These are phyloP conservation scores for Aspergillus ustus DNA, from an alignment of 2,329 filamentous ascomycete genomes.

Conservation along the genomic window DNA sequence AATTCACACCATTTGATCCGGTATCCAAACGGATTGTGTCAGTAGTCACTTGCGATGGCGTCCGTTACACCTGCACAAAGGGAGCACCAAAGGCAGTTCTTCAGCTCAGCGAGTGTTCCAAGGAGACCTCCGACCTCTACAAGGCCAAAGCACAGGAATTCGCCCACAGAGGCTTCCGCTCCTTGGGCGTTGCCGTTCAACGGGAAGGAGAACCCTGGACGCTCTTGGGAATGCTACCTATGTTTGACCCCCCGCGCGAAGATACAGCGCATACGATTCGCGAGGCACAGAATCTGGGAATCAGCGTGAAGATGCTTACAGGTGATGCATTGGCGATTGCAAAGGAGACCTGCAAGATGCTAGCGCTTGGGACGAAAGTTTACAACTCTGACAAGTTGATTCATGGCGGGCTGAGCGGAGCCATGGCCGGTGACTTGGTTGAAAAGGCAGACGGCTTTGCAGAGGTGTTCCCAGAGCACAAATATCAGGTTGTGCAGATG, in stretches of 20 bases:
- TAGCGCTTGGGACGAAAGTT: conserved; percentile 77
- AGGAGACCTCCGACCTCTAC: conserved; percentile 68
- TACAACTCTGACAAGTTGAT: conserved; percentile 81
- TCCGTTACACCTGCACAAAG: conserved; percentile 75
- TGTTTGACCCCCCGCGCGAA: conserved; percentile 80
- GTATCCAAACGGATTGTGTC: conserved; percentile 80
- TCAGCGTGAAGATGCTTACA: conserved; percentile 80
- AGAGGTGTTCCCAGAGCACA: conserved; percentile 76
- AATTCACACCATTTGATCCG: conserved; percentile 72
- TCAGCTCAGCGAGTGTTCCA: conserved; percentile 68
- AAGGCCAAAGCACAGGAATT: conserved; percentile 75
- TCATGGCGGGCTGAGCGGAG: conserved; percentile 73
- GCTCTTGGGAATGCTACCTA: conserved; percentile 75
- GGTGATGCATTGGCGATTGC: conserved; percentile 80
- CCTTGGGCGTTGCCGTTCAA: conserved; percentile 76
- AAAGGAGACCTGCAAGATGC: conserved; percentile 82
- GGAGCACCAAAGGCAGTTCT: conserved; percentile 77
- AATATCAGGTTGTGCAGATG: conserved; percentile 77
- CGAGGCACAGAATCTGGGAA: conserved; percentile 75
- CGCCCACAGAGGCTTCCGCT: conserved; percentile 77
- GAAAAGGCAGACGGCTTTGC: conserved; percentile 76
- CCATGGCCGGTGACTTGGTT: conserved; percentile 75
- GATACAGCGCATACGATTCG: conserved; percentile 79
- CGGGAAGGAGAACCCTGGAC: conserved; percentile 76
- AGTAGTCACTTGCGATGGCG: conserved; percentile 68